Percentiles rank a stretch among this genome's conserved stretches.
These are phyloP conservation scores for Alternaria gaisen DNA, from an alignment of 2,329 filamentous ascomycete genomes.

Conservation along the genomic window DNA sequence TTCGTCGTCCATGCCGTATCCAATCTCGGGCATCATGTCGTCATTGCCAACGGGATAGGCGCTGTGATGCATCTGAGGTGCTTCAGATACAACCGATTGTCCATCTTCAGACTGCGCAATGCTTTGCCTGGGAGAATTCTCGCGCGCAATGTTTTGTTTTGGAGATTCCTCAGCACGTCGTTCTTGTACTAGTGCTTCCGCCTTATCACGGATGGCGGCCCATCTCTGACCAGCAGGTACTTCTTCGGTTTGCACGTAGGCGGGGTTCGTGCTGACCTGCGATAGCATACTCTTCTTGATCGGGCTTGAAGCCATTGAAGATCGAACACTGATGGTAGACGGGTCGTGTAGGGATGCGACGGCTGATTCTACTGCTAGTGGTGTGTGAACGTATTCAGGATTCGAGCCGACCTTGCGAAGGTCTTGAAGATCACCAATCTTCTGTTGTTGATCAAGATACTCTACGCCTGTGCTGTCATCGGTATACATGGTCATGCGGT, in stretches of 20 bases:
- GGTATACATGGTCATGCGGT: slow-evolving; percentile 60
- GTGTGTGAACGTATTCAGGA: slow-evolving; percentile 77
- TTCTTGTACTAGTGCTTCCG: slow-evolving; percentile 46
- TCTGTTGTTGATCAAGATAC: slow-evolving; percentile 62
- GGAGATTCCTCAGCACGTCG: slow-evolving; percentile 58
- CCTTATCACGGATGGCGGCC: slow-evolving; percentile 54
- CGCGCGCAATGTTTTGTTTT: slow-evolving; percentile 61
- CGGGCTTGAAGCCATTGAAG: slow-evolving; percentile 40
- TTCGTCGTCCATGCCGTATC: slow-evolving; percentile 66
- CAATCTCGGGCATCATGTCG: slow-evolving; percentile 80
- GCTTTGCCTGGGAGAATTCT: slow-evolving; percentile 64
- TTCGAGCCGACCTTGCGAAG: slow-evolving; percentile 77
- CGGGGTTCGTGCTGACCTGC: slow-evolving; percentile 36
- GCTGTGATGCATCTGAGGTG: slow-evolving; percentile 71
- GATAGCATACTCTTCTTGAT: slow-evolving; percentile 37
- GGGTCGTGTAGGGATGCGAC: slow-evolving; percentile 91
- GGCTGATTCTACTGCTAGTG: slow-evolving; percentile 80
- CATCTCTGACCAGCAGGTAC: slow-evolving; percentile 46
- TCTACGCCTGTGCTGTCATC: slow-evolving; percentile 65
- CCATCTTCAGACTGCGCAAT: slow-evolving; percentile 57
- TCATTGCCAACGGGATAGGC: slow-evolving; percentile 70
- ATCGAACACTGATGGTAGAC: slow-evolving; percentile 70
- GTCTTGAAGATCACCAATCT: slow-evolving; percentile 69
- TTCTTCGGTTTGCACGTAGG: slow-evolving; percentile 32
- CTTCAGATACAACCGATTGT: slow-evolving; percentile 24